These are phyloP conservation scores for Solanum megistacrolobum DNA, from an alignment of 257 asterid genomes.

Conservation along the genomic window DNA sequence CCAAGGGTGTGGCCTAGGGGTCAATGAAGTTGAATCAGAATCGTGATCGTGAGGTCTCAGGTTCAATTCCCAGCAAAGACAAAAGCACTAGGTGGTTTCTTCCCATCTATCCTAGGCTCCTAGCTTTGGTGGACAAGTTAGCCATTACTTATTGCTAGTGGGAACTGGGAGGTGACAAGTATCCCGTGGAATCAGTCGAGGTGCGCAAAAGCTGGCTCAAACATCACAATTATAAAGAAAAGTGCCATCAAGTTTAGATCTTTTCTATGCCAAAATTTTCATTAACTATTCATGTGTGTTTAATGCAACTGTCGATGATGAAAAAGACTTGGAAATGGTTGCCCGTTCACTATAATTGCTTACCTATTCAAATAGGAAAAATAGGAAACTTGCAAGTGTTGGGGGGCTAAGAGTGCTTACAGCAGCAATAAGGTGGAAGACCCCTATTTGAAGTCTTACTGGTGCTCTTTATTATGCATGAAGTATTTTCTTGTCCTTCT, in stretches of 20 bases:
- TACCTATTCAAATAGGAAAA: neutral
- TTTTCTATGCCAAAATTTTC: neutral
- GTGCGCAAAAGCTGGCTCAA: neutral
- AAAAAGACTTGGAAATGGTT: neutral
- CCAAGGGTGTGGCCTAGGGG: neutral
- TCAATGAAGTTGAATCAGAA: neutral
- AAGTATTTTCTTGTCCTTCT: neutral
- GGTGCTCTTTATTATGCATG: neutral
- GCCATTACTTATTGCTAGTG: neutral
- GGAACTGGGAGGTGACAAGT: neutral
- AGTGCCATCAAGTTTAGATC: neutral
- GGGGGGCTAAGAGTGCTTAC: neutral
- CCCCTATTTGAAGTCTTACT: neutral
- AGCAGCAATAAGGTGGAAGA: neutral
- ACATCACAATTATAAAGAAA: neutral
- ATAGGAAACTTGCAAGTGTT: neutral
- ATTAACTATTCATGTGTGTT: neutral
- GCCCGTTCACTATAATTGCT: neutral
- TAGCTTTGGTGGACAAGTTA: neutral
- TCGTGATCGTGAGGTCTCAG: neutral
- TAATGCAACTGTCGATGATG: neutral
- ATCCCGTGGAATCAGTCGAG: neutral
- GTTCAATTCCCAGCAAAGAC: neutral
- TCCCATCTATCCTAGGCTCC: neutral
- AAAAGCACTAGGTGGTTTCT: neutral